Base-by-base conservation (phyloP, 2,329 filamentous ascomycete species). In the Geoglossum cookeanum region DNA sequence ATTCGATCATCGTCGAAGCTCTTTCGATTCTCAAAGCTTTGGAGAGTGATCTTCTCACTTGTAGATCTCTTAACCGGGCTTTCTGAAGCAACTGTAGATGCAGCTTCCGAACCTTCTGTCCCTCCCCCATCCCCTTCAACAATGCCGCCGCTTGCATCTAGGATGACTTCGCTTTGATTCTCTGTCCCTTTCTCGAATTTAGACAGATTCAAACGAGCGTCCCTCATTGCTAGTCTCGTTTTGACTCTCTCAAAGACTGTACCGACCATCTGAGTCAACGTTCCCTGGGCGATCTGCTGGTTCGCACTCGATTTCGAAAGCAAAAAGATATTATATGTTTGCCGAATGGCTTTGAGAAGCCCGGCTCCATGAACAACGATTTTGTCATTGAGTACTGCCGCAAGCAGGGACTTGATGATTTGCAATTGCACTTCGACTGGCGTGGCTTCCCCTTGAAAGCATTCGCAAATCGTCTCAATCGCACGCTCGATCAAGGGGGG, bases 391-490 rank as follows among this genome's bases (percentile, higher is more conserved):
- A 98, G 75, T 13, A 98, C 92, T 13, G 94, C 94, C 13, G 92
- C 90, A 59, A 98, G 75, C 59, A 98, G 75, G 1, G 92, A 97
- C 72, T 98, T 97, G 68, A 98, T 88, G 64, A 98, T 98, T 71
- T 98, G 92, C 64, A 97, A 80, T 70, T 98, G 92, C 53, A 97
- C 85, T 69, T 96, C 91, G 56, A 85, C 79, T 3, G 88, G 83
- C 0, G 94, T 98, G 1, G 87, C 87, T 72, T 98, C 92, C 67
- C 92, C 91, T 68, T 97, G 90, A 68, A 98, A 98, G 69, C 92
- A 98, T 68, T 97, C 91, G 75, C 92, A 98, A 75, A 98, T 98
- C 39, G 92, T 95, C 71, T 98, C 94, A 66, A 98, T 98, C 59
- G 94, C 92, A 62, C 91, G 81, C 72, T 98, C 94, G 67, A 98